Base-by-base conservation (phyloP, 768 basidiomycete species). In the Termitomyces sp. region DNA sequence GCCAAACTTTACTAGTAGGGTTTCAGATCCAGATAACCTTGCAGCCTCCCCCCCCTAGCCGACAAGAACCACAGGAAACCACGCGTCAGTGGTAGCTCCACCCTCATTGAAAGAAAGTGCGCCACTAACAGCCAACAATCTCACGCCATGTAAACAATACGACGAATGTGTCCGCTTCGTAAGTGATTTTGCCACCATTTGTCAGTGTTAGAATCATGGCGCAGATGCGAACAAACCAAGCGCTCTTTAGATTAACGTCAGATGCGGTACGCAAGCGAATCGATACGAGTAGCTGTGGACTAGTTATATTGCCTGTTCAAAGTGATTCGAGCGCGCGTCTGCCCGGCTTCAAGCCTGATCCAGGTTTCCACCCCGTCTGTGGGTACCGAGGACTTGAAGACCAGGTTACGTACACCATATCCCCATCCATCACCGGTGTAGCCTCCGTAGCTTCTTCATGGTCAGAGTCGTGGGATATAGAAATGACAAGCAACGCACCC, bases 271-370 rank as follows among this genome's bases (percentile, higher is more conserved):
- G 34, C 8, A 14, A 32, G 28, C 14, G 12, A 19, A 48, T 34
- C 6, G 6, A 48, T 35, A 49, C 35, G 17, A 1, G 2, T 27
- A 27, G 17, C 17, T 10, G 39, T 39, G 4, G 11, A 3, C 10
- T 50, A 50, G 23, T 39, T 39, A 1, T 78, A 84, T 17, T 69
- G 55, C 23, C 70, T 60, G 59, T 85, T 74, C 23, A 89, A 68
- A 8, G 66, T 68, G 51, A 88, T 78, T 35, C 73, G 74, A 5
- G 84, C 86, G 34, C 78, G 76, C 1, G 75, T 80, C 21, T 78
- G 76, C 4, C 87, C 86, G 47, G 76, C 73, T 63, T 89, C 81
- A 59, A 86, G 70, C 60, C 84, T 66, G 43, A 89, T 83, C 79
- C 86, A 88, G 0, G 84, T 85, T 56, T 85, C 76, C 19, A 85